phyloP scores from a whole-genome alignment of 2,329 filamentous ascomycete species.

The Fusarium burgessii region DNA sequence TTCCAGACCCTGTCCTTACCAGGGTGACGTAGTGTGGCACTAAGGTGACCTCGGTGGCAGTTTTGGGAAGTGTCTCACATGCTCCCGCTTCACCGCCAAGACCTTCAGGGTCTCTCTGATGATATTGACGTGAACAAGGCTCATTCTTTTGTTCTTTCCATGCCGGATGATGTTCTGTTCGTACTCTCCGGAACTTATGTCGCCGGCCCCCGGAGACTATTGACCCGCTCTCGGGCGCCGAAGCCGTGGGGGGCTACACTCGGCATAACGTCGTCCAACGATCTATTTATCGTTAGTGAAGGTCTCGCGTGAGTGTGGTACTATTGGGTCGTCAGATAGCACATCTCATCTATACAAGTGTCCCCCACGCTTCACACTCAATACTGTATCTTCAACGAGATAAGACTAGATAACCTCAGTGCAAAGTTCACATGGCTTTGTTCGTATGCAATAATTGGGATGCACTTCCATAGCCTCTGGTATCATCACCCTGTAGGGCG shows the following conservation, averaged over 20 bases:
- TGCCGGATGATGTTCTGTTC: constrained; percentile 11
- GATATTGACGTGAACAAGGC: constrained; percentile 10
- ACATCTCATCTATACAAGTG: neutral
- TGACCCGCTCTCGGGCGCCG: constrained; percentile 36
- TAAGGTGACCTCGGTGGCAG: constrained; percentile 39
- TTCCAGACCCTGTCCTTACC: constrained; percentile 27
- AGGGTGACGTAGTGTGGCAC: constrained; percentile 43
- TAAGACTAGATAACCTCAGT: neutral
- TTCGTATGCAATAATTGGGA: neutral
- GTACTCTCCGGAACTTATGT: constrained; percentile 4
- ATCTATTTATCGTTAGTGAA: neutral
- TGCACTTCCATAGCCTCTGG: neutral
- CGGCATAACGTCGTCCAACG: constrained; percentile 12
- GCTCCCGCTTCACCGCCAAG: constrained; percentile 40
- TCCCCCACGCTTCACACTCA: constrained; percentile 3
- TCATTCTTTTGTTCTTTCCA: constrained; percentile 7
- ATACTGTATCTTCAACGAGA: neutral
- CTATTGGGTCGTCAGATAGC: neutral
- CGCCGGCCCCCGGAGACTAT: constrained; percentile 10
- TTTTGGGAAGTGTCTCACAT: constrained; percentile 45
- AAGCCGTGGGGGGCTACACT: constrained; percentile 24
- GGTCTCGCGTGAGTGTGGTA: neutral
- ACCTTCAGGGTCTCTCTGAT: constrained; percentile 22
- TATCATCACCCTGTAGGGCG: neutral
- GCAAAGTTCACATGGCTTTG: neutral